These are phyloP conservation scores for Aspergillus udagawae DNA, from an alignment of 2,329 filamentous ascomycete genomes.

Conservation along the genomic window DNA sequence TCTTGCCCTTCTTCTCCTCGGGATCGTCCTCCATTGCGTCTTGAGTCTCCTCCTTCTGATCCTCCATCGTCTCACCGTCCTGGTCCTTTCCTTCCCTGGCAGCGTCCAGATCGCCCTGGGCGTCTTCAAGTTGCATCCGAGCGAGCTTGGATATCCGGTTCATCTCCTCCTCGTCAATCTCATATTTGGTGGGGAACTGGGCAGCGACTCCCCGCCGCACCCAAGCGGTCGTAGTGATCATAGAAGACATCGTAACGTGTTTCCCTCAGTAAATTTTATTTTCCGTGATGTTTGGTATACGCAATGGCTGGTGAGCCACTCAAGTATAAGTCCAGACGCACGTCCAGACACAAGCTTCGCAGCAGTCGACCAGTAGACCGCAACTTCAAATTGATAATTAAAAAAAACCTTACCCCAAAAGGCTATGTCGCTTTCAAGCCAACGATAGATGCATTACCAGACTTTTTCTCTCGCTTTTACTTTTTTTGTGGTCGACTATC, in stretches of 20 bases:
- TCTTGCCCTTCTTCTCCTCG: conserved; percentile 19
- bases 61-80: conserved; percentile 39
- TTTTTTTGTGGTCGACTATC: conserved; percentile 19
- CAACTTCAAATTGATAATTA: background rate
- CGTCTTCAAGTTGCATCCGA: conserved; percentile 82
- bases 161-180: conserved; percentile 71
- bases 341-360: background rate
- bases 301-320: background rate
- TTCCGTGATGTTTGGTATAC: background rate
- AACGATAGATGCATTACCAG: conserved; percentile 9
- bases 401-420: background rate
- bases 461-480: conserved; percentile 18
- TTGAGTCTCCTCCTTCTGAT: conserved; percentile 23
- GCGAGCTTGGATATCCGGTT: conserved; percentile 70
- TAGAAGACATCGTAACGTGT: conserved; percentile 43
- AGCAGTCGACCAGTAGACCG: background rate
- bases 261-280: background rate
- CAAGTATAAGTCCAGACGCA: background rate
- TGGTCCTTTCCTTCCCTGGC: conserved; percentile 53
- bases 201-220: conserved; percentile 73
- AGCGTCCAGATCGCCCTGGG: conserved; percentile 76
- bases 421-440: background rate
- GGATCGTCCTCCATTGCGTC: conserved; percentile 22
- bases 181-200: conserved; percentile 70
- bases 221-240: conserved; percentile 75